These are phyloP conservation scores for Sugiyamaella chiloensis DNA, from an alignment of 805 yeast genomes.

Conservation along the genomic window DNA sequence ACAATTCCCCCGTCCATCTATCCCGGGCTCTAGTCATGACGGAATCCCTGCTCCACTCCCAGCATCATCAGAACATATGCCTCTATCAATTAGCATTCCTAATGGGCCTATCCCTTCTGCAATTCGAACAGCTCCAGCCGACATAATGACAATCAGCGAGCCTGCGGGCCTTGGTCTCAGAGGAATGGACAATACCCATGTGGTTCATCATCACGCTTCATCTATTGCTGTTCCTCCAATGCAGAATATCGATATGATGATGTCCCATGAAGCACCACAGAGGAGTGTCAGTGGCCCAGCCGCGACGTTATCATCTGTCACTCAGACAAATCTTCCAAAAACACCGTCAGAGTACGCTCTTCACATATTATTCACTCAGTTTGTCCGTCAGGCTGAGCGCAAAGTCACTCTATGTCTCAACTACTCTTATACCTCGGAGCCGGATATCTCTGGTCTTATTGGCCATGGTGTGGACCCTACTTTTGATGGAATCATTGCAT, in stretches of 20 bases:
- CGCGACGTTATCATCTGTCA: background rate
- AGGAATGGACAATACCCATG: background rate
- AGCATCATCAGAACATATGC: background rate
- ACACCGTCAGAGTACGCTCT: conserved; percentile 73
- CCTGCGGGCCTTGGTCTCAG: conserved; percentile 5
- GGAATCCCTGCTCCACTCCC: background rate
- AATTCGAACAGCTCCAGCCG: background rate
- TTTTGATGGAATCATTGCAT: conserved; percentile 80
- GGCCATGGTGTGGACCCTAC: conserved; percentile 83
- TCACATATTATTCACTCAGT: conserved; percentile 77
- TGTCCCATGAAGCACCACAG: background rate
- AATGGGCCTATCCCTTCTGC: background rate
- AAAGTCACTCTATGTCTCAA: conserved; percentile 71
- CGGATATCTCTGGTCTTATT: conserved; percentile 71
- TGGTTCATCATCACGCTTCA: conserved; percentile 10
- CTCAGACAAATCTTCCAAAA: conserved; percentile 18
- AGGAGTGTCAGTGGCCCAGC: conserved; percentile 16
- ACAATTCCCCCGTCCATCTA: background rate
- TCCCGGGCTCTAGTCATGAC: too few species aligned
- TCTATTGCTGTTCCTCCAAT: conserved; percentile 12
- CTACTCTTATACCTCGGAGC: conserved; percentile 64
- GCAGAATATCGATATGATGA: background rate
- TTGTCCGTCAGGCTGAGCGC: conserved; percentile 89
- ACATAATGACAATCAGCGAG: background rate
- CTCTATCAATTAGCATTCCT: background rate